These are phyloP conservation scores for Naganishia sp. DNA, from an alignment of 1,284 basidiomycete genomes.

Conservation along the genomic window DNA sequence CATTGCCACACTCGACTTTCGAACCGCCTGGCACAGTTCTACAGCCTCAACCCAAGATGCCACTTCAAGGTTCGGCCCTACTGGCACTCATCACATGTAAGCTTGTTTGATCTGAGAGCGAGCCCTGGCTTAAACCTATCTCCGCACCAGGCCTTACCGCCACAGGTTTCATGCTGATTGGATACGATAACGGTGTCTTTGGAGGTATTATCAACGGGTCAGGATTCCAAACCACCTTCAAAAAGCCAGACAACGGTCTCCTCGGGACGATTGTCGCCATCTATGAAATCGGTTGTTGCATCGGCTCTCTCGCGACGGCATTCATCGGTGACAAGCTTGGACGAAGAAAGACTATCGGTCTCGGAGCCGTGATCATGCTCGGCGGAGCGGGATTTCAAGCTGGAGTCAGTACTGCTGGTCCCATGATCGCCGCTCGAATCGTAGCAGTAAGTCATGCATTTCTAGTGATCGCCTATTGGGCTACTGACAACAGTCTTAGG, in stretches of 20 bases:
- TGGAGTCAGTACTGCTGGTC: slow-evolving; percentile 38
- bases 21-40: neutral
- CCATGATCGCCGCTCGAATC: slow-evolving; percentile 42
- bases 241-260: slow-evolving; percentile 35
- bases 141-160: slow-evolving; percentile 39
- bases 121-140: neutral
- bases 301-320: slow-evolving; percentile 42
- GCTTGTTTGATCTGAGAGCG: neutral
- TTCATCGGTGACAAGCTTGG: slow-evolving; percentile 46
- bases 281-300: slow-evolving; percentile 47
- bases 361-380: slow-evolving; percentile 45
- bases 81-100: slow-evolving; percentile 28
- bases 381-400: slow-evolving; percentile 45
- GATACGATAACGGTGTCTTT: slow-evolving; percentile 36
- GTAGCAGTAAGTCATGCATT: slow-evolving; percentile 36
- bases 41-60: slow-evolving; percentile 3
- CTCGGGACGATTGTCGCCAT: slow-evolving; percentile 47
- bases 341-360: slow-evolving; percentile 39
- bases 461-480: neutral
- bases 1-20: no score
- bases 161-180: slow-evolving; percentile 46
- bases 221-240: slow-evolving; percentile 40
- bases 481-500: slow-evolving; percentile 5
- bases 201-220: slow-evolving; percentile 40
- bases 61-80: slow-evolving; percentile 18